Evolutionary conservation across 2,329 filamentous ascomycete species (phyloP).

Genomic region (Aspergillus ruber): DNA sequence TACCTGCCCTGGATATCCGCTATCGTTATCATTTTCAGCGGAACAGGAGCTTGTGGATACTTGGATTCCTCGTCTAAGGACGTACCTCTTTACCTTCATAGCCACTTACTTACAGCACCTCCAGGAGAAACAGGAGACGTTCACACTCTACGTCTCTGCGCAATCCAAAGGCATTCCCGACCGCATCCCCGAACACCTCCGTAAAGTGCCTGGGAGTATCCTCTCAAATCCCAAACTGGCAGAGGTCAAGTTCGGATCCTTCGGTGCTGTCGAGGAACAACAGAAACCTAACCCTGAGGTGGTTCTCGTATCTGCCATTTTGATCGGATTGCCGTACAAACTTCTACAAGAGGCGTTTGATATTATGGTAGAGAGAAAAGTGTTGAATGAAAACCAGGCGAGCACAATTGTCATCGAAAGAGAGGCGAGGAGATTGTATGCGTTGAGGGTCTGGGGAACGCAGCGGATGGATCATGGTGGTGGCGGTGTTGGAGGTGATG

Average conservation of each 20-base stretch:
- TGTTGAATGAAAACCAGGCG: conserved; percentile 12
- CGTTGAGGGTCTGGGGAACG: conserved; percentile 8
- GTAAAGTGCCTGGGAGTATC: conserved; percentile 5
- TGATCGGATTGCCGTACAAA: conserved; percentile 23
- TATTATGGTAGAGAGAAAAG: conserved; percentile 10
- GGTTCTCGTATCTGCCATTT: conserved; percentile 18
- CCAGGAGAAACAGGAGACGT: conserved; percentile 3
- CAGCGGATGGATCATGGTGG: neutral
- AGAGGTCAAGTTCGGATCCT: conserved; percentile 16
- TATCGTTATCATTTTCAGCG: neutral
- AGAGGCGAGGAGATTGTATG: conserved; percentile 22
- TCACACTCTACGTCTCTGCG: conserved; percentile 19
- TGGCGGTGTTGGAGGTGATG: neutral
- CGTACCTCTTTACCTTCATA: neutral
- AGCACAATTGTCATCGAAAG: conserved; percentile 20
- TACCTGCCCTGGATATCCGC: neutral
- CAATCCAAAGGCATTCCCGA: conserved; percentile 17
- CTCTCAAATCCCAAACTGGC: conserved; percentile 14
- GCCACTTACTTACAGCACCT: neutral
- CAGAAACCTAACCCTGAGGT: conserved; percentile 10
- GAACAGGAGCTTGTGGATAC: neutral
- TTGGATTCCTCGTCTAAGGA: no score
- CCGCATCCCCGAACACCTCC: conserved; percentile 18
- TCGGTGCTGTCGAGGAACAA: conserved; percentile 7
- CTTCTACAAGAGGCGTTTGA: conserved; percentile 15